A percentile compares a stretch with the other conserved stretches of the same genome.
phyloP scores from a whole-genome alignment of 805 yeast species.

The Saccharomycopsis selenospora region DNA sequence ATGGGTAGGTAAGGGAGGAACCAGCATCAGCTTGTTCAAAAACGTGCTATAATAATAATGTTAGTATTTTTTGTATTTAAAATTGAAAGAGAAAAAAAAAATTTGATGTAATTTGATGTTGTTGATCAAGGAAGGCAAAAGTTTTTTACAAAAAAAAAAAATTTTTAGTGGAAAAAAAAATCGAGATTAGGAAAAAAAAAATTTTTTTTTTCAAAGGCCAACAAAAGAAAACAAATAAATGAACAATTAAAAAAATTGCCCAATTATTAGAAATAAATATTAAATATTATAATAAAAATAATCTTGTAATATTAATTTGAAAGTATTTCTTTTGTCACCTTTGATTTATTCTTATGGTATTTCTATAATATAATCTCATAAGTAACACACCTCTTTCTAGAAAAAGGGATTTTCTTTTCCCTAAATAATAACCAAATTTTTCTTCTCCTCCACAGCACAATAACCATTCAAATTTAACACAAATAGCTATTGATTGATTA shows the following conservation, averaged over 20 bases:
- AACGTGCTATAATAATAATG: conserved; percentile 56
- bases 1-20: conserved; percentile 96
- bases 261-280: too few species aligned
- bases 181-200: neutral
- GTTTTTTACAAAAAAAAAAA: neutral
- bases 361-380: too few species aligned
- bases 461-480: too few species aligned
- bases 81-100: neutral
- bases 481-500: too few species aligned
- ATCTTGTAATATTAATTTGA: too few species aligned
- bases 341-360: too few species aligned
- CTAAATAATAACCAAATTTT: too few species aligned
- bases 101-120: neutral
- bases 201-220: neutral
- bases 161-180: neutral
- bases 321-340: too few species aligned
- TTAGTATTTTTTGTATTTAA: conserved; percentile 1
- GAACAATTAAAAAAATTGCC: neutral
- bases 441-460: too few species aligned
- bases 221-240: neutral
- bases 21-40: conserved; percentile 99
- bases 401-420: too few species aligned
- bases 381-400: too few species aligned
- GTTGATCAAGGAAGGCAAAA: neutral
- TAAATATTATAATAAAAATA: too few species aligned